Evolutionary conservation across 2,329 filamentous ascomycete genomes (phyloP).

Genomic region (Venturiaceae sp.): DNA sequence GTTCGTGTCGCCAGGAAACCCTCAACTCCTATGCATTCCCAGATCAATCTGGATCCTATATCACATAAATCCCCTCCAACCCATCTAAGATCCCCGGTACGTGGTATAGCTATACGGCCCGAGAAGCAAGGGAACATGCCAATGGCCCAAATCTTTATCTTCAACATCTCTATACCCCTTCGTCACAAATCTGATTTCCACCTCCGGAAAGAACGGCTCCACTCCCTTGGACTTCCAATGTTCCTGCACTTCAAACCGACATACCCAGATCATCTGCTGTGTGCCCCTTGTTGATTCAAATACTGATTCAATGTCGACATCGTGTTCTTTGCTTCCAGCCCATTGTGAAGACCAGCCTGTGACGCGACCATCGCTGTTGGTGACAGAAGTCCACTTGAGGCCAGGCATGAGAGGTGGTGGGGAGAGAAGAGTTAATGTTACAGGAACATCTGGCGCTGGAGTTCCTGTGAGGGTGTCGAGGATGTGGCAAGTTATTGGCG

Average conservation of each 20-base stretch:
- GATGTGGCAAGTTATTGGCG: slow-evolving; percentile 74
- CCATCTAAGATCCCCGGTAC: slow-evolving; percentile 50
- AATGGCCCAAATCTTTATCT: slow-evolving; percentile 47
- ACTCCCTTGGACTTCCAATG: slow-evolving; percentile 55
- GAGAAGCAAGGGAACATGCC: slow-evolving; percentile 70
- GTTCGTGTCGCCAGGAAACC: too few relatives aligned
- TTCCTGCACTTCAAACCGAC: slow-evolving; percentile 61
- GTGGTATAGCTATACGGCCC: slow-evolving; percentile 75
- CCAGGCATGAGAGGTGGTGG: slow-evolving; percentile 14
- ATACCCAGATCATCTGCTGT: slow-evolving; percentile 49
- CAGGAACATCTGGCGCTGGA: slow-evolving; percentile 56
- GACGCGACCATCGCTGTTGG: slow-evolving; percentile 69
- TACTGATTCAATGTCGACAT: slow-evolving; percentile 49
- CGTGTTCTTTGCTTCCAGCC: slow-evolving; percentile 46
- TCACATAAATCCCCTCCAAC: too few relatives aligned
- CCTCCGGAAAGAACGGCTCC: slow-evolving; percentile 47
- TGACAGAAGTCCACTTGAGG: slow-evolving; percentile 28
- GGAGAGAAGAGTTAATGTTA: slow-evolving; percentile 47
- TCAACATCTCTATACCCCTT: slow-evolving; percentile 23
- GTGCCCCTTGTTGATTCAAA: slow-evolving; percentile 24
- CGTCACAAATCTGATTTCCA: slow-evolving; percentile 42
- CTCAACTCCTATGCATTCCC: too few relatives aligned
- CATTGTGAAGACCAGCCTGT: slow-evolving; percentile 52
- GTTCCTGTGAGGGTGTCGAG: slow-evolving; percentile 70
- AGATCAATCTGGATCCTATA: neutral